A percentile compares a stretch with the other conserved stretches of the same genome.
phyloP scores from a whole-genome alignment of 129 eudicot species.

The Oenanthe sinensis region DNA sequence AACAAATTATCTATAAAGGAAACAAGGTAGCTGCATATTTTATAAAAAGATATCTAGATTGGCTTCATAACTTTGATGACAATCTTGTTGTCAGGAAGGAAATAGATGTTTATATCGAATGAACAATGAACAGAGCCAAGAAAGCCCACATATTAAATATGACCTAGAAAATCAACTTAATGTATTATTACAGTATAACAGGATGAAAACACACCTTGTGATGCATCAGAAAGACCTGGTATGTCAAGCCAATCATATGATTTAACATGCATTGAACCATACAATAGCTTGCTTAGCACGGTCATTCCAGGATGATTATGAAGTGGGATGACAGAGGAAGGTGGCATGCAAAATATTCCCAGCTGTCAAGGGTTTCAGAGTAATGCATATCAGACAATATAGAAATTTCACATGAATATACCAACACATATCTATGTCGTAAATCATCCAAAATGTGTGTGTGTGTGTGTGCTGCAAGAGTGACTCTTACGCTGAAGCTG shows the following conservation, averaged over 20 bases:
- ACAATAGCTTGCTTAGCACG: constrained; percentile 85
- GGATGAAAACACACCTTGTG: constrained; percentile 39
- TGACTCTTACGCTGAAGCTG: constrained; percentile 65
- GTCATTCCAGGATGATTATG: constrained; percentile 99
- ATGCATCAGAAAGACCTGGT: constrained; percentile 45
- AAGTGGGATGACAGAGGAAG: constrained; percentile 90
- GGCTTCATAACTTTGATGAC: background rate
- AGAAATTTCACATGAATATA: background rate
- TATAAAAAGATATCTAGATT: background rate
- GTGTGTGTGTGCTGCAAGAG: background rate
- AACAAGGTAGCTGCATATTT: background rate
- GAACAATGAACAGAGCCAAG: background rate
- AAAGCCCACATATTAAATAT: background rate
- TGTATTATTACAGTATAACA: background rate
- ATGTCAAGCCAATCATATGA: constrained; percentile 41
- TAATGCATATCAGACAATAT: background rate
- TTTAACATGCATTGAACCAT: constrained; percentile 61
- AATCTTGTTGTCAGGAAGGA: background rate
- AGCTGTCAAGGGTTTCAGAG: constrained; percentile 33
- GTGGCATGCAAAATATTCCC: constrained; percentile 93
- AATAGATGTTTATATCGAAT: background rate
- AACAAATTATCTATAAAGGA: background rate
- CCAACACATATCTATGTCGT: background rate
- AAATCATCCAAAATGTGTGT: background rate
- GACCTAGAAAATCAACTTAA: background rate